These are phyloP conservation scores for Pelargonium cotyledonis DNA, from an alignment of 441 rosid species.

Conservation along the genomic window DNA sequence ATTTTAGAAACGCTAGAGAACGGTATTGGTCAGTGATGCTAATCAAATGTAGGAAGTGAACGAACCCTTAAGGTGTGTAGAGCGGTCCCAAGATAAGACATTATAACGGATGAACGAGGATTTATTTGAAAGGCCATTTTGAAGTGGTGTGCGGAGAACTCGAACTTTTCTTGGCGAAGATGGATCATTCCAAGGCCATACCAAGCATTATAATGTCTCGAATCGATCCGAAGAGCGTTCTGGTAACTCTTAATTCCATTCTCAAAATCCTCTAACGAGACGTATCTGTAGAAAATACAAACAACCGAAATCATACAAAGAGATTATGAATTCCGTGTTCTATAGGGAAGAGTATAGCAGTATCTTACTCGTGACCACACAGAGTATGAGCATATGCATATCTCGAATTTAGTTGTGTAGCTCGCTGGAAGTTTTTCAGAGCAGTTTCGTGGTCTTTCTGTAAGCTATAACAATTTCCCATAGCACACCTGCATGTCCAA, in stretches of 20 bases:
- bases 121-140: constrained; percentile 78
- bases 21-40: neutral
- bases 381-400: constrained; percentile 93
- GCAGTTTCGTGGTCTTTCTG: constrained; percentile 99
- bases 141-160: constrained; percentile 95
- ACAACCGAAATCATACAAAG: constrained; percentile 7
- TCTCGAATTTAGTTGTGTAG: constrained; percentile 78
- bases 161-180: constrained; percentile 91
- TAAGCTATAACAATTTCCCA: constrained; percentile 96
- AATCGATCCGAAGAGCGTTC: constrained; percentile 77
- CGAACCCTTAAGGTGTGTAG: constrained; percentile 75
- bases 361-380: constrained; percentile 93
- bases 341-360: neutral
- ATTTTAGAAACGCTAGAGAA: constrained; percentile 9
- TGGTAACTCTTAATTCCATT: constrained; percentile 91
- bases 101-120: constrained; percentile 81
- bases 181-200: constrained; percentile 95
- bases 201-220: constrained; percentile 95
- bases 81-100: constrained; percentile 92
- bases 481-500: constrained; percentile 70
- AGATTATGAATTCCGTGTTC: neutral
- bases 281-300: constrained; percentile 45
- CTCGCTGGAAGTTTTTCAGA: constrained; percentile 83
- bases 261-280: constrained; percentile 88
- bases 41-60: constrained; percentile 15